phyloP scores from a whole-genome alignment of 78 protist species.

The Dictyostelium firmibasis region DNA sequence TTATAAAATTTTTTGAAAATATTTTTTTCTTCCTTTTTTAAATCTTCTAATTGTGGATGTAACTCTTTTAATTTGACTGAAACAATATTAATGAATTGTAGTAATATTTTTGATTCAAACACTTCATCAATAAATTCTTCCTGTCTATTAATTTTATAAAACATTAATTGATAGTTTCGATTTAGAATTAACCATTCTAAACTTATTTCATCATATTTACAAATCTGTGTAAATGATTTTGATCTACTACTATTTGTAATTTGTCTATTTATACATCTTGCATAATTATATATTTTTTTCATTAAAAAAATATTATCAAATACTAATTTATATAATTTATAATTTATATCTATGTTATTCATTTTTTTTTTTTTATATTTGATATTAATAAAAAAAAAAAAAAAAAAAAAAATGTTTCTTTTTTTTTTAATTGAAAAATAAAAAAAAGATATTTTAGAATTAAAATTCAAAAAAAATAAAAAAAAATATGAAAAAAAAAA shows the following conservation, averaged over 20 bases:
- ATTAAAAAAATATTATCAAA: no score
- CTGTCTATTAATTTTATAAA: no score
- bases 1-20: no score
- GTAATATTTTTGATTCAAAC: neutral
- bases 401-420: no score
- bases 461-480: no score
- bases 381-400: no score
- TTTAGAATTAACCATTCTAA: neutral
- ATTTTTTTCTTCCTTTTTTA: neutral
- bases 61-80: neutral
- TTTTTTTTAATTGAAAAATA: no score
- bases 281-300: no score
- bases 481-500: no score
- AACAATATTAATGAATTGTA: neutral
- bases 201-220: neutral
- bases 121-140: neutral
- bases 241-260: neutral
- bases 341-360: neutral
- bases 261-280: neutral
- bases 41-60: neutral
- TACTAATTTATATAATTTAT: no score
- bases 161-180: neutral
- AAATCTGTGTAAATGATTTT: neutral
- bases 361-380: no score
- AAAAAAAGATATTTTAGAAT: no score